Percentiles rank a stretch among this genome's conserved stretches.
Evolutionary conservation across 2,329 filamentous ascomycete species (phyloP).

Genomic region (Thelonectria rubi): DNA sequence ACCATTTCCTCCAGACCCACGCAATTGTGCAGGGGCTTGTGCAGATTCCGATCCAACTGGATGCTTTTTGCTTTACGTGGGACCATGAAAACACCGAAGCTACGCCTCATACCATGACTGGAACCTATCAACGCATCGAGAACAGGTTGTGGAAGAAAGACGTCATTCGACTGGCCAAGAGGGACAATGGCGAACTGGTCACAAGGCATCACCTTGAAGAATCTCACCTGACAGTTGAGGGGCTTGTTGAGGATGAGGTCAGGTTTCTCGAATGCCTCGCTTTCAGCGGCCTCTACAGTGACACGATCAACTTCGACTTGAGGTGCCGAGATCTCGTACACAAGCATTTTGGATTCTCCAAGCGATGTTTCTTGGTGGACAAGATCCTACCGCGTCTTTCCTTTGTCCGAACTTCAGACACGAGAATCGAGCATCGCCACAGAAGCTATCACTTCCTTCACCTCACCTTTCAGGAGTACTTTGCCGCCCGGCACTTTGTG

Average conservation of each 20-base stretch:
- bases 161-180: constrained; percentile 41
- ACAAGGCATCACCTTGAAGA: constrained; percentile 6
- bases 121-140: constrained; percentile 47
- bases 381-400: constrained; percentile 43
- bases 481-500: constrained; percentile 53
- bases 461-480: constrained; percentile 54
- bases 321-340: constrained; percentile 34
- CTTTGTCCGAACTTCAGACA: constrained; percentile 49
- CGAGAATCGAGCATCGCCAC: constrained; percentile 4
- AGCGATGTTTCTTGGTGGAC: constrained; percentile 17
- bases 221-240: constrained; percentile 26
- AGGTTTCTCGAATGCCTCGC: constrained; percentile 46
- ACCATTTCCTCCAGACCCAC: constrained; percentile 46
- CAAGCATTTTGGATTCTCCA: constrained; percentile 19
- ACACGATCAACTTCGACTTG: constrained; percentile 46
- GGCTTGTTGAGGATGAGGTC: constrained; percentile 31
- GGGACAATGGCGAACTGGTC: constrained; percentile 9
- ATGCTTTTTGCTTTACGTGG: constrained; percentile 55
- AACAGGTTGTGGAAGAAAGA: constrained; percentile 53
- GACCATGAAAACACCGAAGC: constrained; percentile 22
- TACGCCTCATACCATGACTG: constrained; percentile 49
- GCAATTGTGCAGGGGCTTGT: constrained; percentile 48
- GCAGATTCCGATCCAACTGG: constrained; percentile 56
- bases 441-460: constrained; percentile 52
- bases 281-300: constrained; percentile 47